Base-by-base conservation (phyloP, 208 protist genomes). In the Trypanosoma conorhini region DNA sequence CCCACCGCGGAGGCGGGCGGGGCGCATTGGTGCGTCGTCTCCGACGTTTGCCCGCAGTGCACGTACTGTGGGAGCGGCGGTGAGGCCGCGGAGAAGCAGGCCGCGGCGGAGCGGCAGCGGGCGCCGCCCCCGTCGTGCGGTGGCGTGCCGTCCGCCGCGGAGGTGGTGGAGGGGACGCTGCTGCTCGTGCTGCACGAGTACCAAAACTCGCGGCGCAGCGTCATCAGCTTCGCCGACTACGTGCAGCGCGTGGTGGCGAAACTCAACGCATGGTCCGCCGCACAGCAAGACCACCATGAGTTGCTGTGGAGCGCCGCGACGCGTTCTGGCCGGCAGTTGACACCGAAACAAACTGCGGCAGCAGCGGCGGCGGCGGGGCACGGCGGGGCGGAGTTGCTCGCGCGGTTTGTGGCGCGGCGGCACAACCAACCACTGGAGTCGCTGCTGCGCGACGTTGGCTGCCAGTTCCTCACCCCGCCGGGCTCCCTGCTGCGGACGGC, bases 121-220 rank as follows among this genome's bases (percentile, higher is more conserved):
- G 7, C 30, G 28, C 46, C 33, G 52, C 5, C 52, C 21, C 2
- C 15, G 54, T 62, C 21, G 30, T 26, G 15, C 21, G 22, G 46
- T 17, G 12, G 19, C 17, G 2, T 28, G 48, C 40, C 66, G 38
- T 54, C 62, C 4, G 17, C 17, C 0, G 71, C 67, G 3, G 50
- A 57, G 33, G 54, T 66, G 26, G 83, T 89, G 33, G 77, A 72
- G 56, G 80, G 79, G 7, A 69, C 86, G 31, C 42, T 93, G 7
- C 71, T 93, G 44, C 65, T 93, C 22, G 77, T 83, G 0, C 67
- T 93, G 61, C 72, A 89, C 44, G 85, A 93, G 73, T 89, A 87
- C 57, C 22, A 68, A 50, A 79, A 82, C 52, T 79, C 83, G 15
- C 56, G 63, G 28, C 80, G 83, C 10, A 85, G 67, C 62, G 85